Conservation (phyloP, 495 filamentous ascomycete species). For the Xylaria curta region DNA sequence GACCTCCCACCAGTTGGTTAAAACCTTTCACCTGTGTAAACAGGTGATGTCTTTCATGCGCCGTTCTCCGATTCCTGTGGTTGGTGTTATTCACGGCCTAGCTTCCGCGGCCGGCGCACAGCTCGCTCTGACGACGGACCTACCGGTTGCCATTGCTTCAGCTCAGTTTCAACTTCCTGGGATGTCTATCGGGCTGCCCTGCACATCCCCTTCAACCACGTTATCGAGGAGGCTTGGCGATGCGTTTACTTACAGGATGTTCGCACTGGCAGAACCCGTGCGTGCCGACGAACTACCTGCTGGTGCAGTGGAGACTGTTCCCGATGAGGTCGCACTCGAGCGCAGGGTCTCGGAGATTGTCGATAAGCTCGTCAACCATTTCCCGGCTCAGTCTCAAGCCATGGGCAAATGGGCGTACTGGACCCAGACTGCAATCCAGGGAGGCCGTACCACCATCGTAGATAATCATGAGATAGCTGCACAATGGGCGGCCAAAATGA, state of each 20-base stretch:
- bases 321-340: constrained; percentile 25
- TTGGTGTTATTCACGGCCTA: constrained; percentile 32
- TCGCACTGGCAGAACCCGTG: constrained; percentile 33
- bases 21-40: neutral
- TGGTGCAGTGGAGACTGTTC: constrained; percentile 26
- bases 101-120: constrained; percentile 38
- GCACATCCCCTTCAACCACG: constrained; percentile 34
- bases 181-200: constrained; percentile 36
- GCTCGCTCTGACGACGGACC: constrained; percentile 37
- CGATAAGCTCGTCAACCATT: constrained; percentile 25
- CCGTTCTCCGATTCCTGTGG: constrained; percentile 33
- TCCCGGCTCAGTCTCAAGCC: constrained; percentile 36
- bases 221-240: constrained; percentile 30
- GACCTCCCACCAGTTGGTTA: neutral
- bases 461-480: neutral
- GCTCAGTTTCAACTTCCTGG: constrained; percentile 33
- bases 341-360: constrained; percentile 25
- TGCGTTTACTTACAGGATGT: constrained; percentile 30
- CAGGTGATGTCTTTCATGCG: constrained; percentile 37
- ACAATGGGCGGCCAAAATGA: neutral
- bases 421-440: constrained; percentile 33
- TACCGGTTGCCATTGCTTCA: constrained; percentile 28
- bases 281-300: constrained; percentile 26
- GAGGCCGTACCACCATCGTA: neutral
- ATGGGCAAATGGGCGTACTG: constrained; percentile 43